Conservation (phyloP, 225 moss, liverwort and hornwort genomes). For the Antitrichia curtipendula region DNA sequence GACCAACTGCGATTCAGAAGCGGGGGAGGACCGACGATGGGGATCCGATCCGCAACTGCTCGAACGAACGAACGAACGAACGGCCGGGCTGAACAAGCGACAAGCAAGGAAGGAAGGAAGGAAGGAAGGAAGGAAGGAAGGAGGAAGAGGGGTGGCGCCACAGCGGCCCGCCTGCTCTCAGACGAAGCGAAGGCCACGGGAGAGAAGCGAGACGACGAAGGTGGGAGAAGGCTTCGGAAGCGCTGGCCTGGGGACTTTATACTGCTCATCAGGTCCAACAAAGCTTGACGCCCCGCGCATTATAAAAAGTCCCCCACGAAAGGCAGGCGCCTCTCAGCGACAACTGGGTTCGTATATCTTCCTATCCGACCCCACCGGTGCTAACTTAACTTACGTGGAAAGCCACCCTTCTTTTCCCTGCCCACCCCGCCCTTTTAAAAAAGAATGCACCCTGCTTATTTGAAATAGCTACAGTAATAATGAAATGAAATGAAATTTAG, state of each 20-base stretch:
- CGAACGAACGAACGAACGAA: too few species aligned
- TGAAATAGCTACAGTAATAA: not conserved
- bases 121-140: too few species aligned
- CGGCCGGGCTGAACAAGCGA: not conserved
- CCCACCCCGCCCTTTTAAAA: not conserved
- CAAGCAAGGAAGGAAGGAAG: not conserved
- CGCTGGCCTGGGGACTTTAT: not conserved
- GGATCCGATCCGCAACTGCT: not conserved
- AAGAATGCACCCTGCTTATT: not conserved
- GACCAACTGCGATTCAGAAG: not conserved
- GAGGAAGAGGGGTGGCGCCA: not conserved
- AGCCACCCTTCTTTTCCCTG: not conserved
- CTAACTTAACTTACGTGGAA: not conserved
- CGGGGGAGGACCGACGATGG: not conserved
- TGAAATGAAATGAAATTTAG: not conserved
- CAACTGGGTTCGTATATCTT: not conserved
- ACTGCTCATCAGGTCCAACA: not conserved
- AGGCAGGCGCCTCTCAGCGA: not conserved
- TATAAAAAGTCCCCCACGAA: not conserved
- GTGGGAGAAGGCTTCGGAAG: not conserved
- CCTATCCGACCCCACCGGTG: not conserved
- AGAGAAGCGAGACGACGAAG: too few species aligned
- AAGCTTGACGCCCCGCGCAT: not conserved
- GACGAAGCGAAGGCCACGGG: not conserved
- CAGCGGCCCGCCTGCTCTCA: not conserved